Percentiles rank a stretch among this genome's conserved stretches.
Evolutionary conservation across 306 rosid genomes (phyloP).

Genomic region (Vigna nakashimae): DNA sequence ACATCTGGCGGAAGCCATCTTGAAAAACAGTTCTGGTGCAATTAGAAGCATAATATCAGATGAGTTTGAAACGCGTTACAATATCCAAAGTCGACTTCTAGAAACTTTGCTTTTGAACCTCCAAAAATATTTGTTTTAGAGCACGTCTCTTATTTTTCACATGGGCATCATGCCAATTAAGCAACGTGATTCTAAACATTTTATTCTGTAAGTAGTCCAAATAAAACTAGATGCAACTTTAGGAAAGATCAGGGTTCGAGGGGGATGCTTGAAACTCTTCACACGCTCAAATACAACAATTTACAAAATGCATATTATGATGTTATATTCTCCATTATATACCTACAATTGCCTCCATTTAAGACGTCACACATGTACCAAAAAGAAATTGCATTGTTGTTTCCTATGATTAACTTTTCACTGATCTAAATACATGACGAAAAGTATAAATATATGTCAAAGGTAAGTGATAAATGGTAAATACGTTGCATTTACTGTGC

Average conservation of each 20-base stretch:
- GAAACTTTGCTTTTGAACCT: conserved; percentile 14
- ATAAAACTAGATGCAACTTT: conserved; percentile 34
- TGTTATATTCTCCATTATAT: conserved; percentile 32
- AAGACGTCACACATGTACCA: conserved; percentile 95
- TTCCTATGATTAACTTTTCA: conserved; percentile 26
- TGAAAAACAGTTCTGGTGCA: conserved; percentile 78
- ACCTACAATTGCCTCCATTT: conserved; percentile 96
- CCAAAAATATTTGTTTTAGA: conserved; percentile 30
- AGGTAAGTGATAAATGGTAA: no score
- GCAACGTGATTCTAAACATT: conserved; percentile 3
- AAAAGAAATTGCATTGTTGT: conserved; percentile 70
- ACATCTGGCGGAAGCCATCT: conserved; percentile 77
- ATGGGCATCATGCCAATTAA: conserved; percentile 27
- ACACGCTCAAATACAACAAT: conserved; percentile 22
- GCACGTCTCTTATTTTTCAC: conserved; percentile 25
- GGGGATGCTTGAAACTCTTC: conserved; percentile 32
- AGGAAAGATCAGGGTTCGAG: conserved; percentile 29
- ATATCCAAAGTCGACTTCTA: conserved; percentile 23
- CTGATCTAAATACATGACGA: no score
- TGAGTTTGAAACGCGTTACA: conserved; percentile 13
- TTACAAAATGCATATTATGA: conserved; percentile 17
- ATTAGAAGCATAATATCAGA: conserved; percentile 43
- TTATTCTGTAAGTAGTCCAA: conserved; percentile 11
- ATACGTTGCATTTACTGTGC: no score
- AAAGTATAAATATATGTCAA: no score